Base-by-base conservation (phyloP, 306 rosid species). In the Vicia faba region DNA sequence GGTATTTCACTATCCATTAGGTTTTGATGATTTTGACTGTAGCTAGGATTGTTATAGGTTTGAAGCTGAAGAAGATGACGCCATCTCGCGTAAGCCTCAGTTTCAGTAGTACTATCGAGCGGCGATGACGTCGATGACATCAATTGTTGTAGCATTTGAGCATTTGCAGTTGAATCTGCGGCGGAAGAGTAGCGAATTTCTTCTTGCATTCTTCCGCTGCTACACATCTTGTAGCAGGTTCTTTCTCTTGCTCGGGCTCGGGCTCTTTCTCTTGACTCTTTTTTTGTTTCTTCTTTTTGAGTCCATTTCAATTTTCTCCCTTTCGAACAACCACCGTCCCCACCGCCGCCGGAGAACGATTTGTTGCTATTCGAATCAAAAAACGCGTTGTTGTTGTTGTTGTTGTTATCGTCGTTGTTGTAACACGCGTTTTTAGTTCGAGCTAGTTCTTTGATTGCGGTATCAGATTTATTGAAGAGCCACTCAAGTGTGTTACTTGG, bases 401-500 rank as follows among this genome's bases (percentile, higher is more conserved):
- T 23, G 20, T 44, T 1, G 4, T 4, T 7, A 5, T 1, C 0
- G 31, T 12, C n/a, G 8, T 29, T 5, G 7, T 29, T 29, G 38
- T 33, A 49, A 70, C 63, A 28, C 54, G 39, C 28, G 39, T 69
- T 56, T 71, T 71, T 87, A 11, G 66, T 81, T n/a, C 53, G 11
- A 0, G 79, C 81, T 0, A 82, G 81, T 23, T 87, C 87, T 39
- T 70, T 76, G 74, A 92, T 92, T 51, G 86, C 92, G 18, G 59
- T 74, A 46, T 75, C 83, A 0, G 97, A 88, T 76, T 87, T 85
- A 11, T 71, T 74, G 70, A 84, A 85, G 29, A 92, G 86, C 97
- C 97, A 92, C 36, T 92, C 97, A 8, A 92, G 85, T 50, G 97
- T 92, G 70, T 81, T 84, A 69, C 97, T 92, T 1, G 97, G 95